Conservation (phyloP, 768 basidiomycete species). For the Xerocomus spinulosus region DNA sequence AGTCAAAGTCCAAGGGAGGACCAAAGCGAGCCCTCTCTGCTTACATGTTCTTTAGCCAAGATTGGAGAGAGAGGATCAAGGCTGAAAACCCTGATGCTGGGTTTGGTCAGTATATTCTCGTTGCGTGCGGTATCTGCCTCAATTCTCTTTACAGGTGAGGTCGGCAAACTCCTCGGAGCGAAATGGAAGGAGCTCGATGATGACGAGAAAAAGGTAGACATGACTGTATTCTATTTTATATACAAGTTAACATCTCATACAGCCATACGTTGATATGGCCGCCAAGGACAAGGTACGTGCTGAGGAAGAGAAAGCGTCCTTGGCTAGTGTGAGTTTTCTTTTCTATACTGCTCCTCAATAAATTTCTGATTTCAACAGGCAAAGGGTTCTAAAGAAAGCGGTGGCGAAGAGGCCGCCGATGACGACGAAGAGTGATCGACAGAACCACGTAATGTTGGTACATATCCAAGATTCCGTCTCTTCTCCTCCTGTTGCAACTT, state of each 20-base stretch:
- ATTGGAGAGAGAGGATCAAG: constrained; percentile 95
- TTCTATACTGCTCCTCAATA: neutral
- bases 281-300: constrained; percentile 83
- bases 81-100: constrained; percentile 90
- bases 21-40: constrained; percentile 93
- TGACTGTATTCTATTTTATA: neutral
- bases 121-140: constrained; percentile 2
- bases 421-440: constrained; percentile 42
- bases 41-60: constrained; percentile 99
- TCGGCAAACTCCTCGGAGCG: constrained; percentile 91
- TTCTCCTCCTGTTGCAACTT: constrained; percentile 10
- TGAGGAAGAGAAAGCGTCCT: constrained; percentile 66
- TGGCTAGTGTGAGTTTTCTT: constrained; percentile 35
- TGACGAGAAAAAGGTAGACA: constrained; percentile 82
- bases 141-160: constrained; percentile 55
- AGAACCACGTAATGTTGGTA: constrained; percentile 3
- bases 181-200: constrained; percentile 97
- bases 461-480: constrained; percentile 17
- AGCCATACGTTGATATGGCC: constrained; percentile 90
- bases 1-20: constrained; percentile 60
- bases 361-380: constrained; percentile 14
- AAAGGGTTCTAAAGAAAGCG: constrained; percentile 37
- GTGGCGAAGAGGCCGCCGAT: constrained; percentile 31
- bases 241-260: constrained; percentile 8
- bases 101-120: constrained; percentile 58